Percentiles rank a stretch among this genome's conserved stretches.
These are phyloP conservation scores for Fagopyrum esculentum DNA, from an alignment of 148 eudicot species.

Conservation along the genomic window DNA sequence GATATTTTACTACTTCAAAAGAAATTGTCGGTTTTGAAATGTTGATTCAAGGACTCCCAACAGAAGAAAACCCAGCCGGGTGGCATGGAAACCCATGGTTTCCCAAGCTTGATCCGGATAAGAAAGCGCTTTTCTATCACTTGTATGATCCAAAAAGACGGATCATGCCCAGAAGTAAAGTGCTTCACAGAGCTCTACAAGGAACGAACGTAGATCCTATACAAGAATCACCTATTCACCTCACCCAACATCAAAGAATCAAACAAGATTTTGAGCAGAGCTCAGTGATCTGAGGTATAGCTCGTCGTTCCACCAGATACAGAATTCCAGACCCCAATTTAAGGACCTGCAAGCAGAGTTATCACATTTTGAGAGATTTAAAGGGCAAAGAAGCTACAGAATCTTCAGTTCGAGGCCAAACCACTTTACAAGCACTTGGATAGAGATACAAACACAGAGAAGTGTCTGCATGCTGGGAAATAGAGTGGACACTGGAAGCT, in stretches of 20 bases:
- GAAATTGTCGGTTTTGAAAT: too few relatives aligned
- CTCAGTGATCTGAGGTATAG: slow-evolving; percentile 60
- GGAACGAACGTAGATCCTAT: slow-evolving; percentile 1
- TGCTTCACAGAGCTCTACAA: background rate
- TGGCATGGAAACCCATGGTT: background rate
- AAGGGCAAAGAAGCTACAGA: slow-evolving; percentile 30
- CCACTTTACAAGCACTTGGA: slow-evolving; percentile 61
- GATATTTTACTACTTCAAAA: background rate
- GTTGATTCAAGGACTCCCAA: background rate
- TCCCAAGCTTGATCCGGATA: slow-evolving; percentile 17
- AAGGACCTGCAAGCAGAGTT: slow-evolving; percentile 55
- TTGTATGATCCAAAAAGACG: slow-evolving; percentile 21
- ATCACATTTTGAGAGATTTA: slow-evolving; percentile 25
- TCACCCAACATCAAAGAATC: slow-evolving; percentile 26
- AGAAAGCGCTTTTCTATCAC: slow-evolving; percentile 38
- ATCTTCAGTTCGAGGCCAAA: slow-evolving; percentile 45
- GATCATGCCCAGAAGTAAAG: slow-evolving; percentile 9
- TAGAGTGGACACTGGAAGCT: slow-evolving; percentile 26
- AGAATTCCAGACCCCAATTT: slow-evolving; percentile 48
- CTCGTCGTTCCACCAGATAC: slow-evolving; percentile 63
- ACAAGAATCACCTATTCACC: slow-evolving; percentile 23
- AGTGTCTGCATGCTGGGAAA: slow-evolving; percentile 22
- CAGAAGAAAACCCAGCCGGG: background rate
- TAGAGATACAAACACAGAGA: slow-evolving; percentile 57
- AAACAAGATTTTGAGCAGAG: slow-evolving; percentile 51